Base-by-base conservation (phyloP, 345 rosid genomes). In the Rhizophora apiculata region DNA sequence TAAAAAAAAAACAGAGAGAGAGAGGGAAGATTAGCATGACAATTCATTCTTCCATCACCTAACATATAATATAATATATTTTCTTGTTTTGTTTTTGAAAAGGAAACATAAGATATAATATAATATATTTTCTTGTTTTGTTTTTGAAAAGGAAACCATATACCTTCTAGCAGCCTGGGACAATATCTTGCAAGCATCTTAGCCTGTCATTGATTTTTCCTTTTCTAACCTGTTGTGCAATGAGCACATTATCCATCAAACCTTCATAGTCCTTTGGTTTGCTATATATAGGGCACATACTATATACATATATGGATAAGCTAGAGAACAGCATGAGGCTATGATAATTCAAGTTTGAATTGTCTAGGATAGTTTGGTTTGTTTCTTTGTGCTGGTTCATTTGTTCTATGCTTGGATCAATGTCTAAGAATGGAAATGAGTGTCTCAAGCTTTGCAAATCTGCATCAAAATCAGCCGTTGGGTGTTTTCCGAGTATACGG, bases 81-180 rank as follows among this genome's bases (percentile, higher is more conserved):
- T 6, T 19, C 4, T 31, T 31, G 32, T 3, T 31, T 31, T 31
- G 32, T 31, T 31, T 31, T 22, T 10, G 55, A 19, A 19, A 52
- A 6, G 32, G 27, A 54, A 6, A 11, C n/a, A n/a, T n/a, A n/a
- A n/a, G n/a, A n/a, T n/a, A n/a, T n/a, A n/a, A n/a, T n/a, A n/a
- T n/a, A n/a, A n/a, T n/a, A n/a, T n/a, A n/a, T n/a, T n/a, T n/a
- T n/a, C n/a, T n/a, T n/a, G 8, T 34, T 34, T 6, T 34, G 37
- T 34, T 2, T 34, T 15, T 11, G 24, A 3, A 53, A 53, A 8
- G n/a, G 30, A 55, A 8, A 3, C 22, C 37, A 24, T 7, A 11
- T 62, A 83, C 90, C 86, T 88, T 88, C 72, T 86, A 80, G 78
- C 93, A 88, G 55, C 93, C 89, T 5, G 93, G 93, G 72, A 88